Evolutionary conservation across 768 basidiomycete genomes (phyloP).

Genomic region (Lactarius quietus): DNA sequence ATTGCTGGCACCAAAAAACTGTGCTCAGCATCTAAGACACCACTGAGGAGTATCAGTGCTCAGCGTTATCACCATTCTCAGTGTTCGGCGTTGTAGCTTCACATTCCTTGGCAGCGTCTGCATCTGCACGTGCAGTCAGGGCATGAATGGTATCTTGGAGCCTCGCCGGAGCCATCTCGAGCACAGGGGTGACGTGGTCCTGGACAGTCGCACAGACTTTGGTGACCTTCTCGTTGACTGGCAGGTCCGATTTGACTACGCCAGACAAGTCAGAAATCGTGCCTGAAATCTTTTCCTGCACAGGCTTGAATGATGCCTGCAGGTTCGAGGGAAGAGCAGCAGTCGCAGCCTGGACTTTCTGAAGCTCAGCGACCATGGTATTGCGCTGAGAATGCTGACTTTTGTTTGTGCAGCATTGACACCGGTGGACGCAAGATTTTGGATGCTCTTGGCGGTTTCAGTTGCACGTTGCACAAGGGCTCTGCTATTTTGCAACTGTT

Average conservation of each 20-base stretch:
- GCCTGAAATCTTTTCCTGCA: no score
- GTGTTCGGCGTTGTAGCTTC: neutral
- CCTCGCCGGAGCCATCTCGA: no score
- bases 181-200: constrained; percentile 56
- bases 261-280: no score
- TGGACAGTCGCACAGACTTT: constrained; percentile 56
- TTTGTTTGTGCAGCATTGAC: constrained; percentile 51
- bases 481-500: constrained; percentile 63
- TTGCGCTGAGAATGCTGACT: constrained; percentile 58
- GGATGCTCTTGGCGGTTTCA: no score
- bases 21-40: constrained; percentile 6
- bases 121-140: constrained; percentile 24
- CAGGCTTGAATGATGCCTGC: no score
- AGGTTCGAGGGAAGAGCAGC: no score
- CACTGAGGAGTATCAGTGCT: constrained; percentile 17
- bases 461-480: constrained; percentile 67
- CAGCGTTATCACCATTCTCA: constrained; percentile 23
- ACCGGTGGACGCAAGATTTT: no score
- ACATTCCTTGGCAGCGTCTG: constrained; percentile 27
- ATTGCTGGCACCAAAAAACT: no score
- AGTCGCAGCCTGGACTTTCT: no score
- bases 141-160: constrained; percentile 32
- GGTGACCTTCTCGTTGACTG: constrained; percentile 59
- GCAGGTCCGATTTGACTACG: constrained; percentile 54
- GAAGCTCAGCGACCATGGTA: constrained; percentile 61